Evolutionary conservation across 371 early-diverging fungal species (phyloP).

Genomic region (Actinomortierella ambigua): DNA sequence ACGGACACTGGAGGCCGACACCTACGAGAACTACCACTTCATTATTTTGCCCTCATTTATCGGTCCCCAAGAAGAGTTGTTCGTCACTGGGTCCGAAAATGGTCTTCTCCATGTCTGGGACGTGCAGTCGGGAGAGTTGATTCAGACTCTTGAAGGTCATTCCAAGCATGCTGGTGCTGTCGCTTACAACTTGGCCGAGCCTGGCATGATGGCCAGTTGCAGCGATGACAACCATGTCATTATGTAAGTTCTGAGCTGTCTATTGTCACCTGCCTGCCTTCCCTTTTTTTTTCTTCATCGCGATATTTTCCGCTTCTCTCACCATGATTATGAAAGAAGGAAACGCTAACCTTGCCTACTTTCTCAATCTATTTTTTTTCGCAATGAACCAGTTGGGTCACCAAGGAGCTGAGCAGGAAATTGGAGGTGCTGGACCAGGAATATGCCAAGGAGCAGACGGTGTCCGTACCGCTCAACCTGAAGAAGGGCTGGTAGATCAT

Average conservation of each 20-base stretch:
- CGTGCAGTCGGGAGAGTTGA: slow-evolving; percentile 26
- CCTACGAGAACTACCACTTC: slow-evolving; percentile 20
- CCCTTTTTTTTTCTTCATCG: too few species aligned
- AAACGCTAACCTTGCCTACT: too few species aligned
- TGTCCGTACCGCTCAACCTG: too few species aligned
- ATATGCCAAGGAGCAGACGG: too few species aligned
- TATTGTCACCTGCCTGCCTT: too few species aligned
- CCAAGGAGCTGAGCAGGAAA: too few species aligned
- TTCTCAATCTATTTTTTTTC: too few species aligned
- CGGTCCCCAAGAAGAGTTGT: slow-evolving; percentile 26
- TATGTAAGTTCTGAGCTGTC: slow-evolving; percentile 24
- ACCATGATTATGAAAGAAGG: too few species aligned
- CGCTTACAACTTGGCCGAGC: slow-evolving; percentile 7
- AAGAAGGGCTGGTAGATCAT: too few species aligned
- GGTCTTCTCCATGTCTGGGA: slow-evolving; percentile 35
- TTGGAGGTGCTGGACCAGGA: too few species aligned
- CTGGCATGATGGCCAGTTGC: slow-evolving; percentile 33
- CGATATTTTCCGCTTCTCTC: too few species aligned
- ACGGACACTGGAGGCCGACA: slow-evolving; percentile 27
- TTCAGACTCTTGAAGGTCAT: slow-evolving; percentile 23
- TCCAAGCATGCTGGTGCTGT: slow-evolving; percentile 24
- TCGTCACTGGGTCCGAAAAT: slow-evolving; percentile 31
- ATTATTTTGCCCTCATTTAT: slow-evolving; percentile 25
- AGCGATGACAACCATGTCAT: slow-evolving; percentile 38
- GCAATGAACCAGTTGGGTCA: too few species aligned